phyloP scores from a whole-genome alignment of 805 yeast species.

The Lipomyces lipofer region DNA sequence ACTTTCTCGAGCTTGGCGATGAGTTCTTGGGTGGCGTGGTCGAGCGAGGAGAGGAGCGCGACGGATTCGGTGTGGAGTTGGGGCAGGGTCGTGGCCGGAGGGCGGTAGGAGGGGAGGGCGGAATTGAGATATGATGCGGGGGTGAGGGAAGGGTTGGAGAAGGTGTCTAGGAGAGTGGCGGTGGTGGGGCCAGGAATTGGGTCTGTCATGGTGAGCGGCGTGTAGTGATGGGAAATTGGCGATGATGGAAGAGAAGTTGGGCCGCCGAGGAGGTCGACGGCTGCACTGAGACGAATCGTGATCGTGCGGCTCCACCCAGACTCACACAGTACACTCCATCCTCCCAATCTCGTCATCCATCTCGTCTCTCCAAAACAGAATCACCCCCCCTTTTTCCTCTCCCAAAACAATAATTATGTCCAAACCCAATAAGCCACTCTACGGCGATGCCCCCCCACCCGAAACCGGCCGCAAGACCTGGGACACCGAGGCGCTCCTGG shows the following conservation, averaged over 20 bases:
- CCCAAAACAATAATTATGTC: no score
- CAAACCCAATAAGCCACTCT: constrained; percentile 24
- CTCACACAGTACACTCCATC: no score
- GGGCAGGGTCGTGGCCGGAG: constrained; percentile 15
- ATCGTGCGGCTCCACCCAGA: no score
- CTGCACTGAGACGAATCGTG: no score
- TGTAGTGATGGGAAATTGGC: no score
- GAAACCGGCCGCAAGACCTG: constrained; percentile 30
- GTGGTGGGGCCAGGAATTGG: constrained; percentile 8
- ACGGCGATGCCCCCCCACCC: constrained; percentile 21
- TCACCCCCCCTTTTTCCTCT: no score
- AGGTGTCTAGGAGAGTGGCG: constrained; percentile 14
- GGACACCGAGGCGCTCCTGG: constrained; percentile 25
- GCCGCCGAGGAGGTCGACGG: no score
- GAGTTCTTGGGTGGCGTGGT: constrained; percentile 28
- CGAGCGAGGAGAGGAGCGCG: constrained; percentile 24
- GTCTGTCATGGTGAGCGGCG: no score
- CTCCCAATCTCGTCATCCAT: no score
- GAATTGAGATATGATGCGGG: constrained; percentile 24
- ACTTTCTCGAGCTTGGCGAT: constrained; percentile 22
- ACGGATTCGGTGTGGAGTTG: constrained; percentile 25
- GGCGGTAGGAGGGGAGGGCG: constrained; percentile 17
- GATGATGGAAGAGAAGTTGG: no score
- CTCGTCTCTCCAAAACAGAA: no score
- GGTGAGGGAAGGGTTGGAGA: constrained; percentile 25